phyloP scores from a whole-genome alignment of 441 rosid species.

The Flueggea neowawraea region DNA sequence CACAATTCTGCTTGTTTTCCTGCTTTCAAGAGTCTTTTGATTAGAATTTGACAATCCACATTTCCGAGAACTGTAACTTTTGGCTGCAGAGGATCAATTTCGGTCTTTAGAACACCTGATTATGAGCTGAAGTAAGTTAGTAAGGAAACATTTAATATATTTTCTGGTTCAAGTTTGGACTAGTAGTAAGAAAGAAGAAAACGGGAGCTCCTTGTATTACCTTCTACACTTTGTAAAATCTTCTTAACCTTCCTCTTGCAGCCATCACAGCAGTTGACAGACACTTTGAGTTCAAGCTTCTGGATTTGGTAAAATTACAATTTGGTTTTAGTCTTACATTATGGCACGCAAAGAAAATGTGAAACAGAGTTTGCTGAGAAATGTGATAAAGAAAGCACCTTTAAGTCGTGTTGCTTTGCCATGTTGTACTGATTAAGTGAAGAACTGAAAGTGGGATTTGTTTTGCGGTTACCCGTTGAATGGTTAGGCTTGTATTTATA shows the following conservation, averaged over 20 bases:
- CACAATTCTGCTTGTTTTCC: constrained; percentile 54
- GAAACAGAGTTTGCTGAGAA: not conserved
- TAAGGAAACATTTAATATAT: not conserved
- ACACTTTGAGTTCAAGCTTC: constrained; percentile 56
- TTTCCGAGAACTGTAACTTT: constrained; percentile 44
- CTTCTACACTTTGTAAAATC: constrained; percentile 42
- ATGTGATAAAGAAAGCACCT: not conserved
- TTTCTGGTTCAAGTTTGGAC: no score
- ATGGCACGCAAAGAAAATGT: not conserved
- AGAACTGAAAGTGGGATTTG: no score
- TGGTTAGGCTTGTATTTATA: no score
- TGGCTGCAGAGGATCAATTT: constrained; percentile 41
- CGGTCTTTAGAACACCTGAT: constrained; percentile 50
- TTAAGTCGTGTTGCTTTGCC: no score
- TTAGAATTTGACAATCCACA: constrained; percentile 37
- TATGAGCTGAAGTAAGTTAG: constrained; percentile 4
- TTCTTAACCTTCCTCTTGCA: constrained; percentile 68
- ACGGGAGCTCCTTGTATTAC: constrained; percentile 20
- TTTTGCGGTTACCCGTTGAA: no score
- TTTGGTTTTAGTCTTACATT: constrained; percentile 28
- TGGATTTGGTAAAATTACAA: constrained; percentile 16
- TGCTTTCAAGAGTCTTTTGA: constrained; percentile 37
- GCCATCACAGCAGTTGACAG: constrained; percentile 60
- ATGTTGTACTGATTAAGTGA: no score
- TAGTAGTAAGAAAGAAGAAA: not conserved